A percentile compares a stretch with the other conserved stretches of the same genome.
Evolutionary conservation across 345 rosid species (phyloP).

Genomic region (Pugionium cornutum): DNA sequence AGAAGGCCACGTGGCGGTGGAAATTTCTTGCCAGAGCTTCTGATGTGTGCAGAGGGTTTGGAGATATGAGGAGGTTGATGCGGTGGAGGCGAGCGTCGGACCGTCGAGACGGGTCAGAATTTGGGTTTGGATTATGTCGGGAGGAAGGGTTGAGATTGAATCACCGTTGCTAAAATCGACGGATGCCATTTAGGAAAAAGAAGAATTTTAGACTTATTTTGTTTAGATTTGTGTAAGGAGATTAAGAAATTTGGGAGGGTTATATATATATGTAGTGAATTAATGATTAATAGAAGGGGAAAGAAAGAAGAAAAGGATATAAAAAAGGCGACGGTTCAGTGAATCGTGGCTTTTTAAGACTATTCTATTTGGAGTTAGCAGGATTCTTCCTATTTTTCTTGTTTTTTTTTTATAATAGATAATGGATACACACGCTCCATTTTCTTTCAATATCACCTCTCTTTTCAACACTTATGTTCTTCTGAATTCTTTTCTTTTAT

Average conservation of each 20-base stretch:
- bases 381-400: background rate
- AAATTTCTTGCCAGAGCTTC: slow-evolving; percentile 59
- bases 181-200: slow-evolving; percentile 19
- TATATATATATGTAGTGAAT: slow-evolving; percentile 15
- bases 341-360: slow-evolving; percentile 39
- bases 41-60: slow-evolving; percentile 52
- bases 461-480: background rate
- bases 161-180: slow-evolving; percentile 1
- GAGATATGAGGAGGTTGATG: slow-evolving; percentile 59
- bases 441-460: slow-evolving; percentile 3
- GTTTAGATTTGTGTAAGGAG: background rate
- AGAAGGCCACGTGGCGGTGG: slow-evolving; percentile 68
- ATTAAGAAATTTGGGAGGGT: slow-evolving; percentile 10
- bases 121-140: slow-evolving; percentile 60
- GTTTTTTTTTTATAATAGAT: background rate
- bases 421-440: slow-evolving; percentile 3
- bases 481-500: background rate
- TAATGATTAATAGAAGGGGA: background rate
- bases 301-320: background rate
- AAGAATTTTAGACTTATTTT: background rate
- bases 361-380: slow-evolving; percentile 30
- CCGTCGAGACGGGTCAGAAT: slow-evolving; percentile 83
- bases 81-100: slow-evolving; percentile 60
- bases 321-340: slow-evolving; percentile 18
- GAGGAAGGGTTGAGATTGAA: slow-evolving; percentile 53